Base-by-base conservation (phyloP, 164 flowering plant genomes). In the Magnolia changhungtana region DNA sequence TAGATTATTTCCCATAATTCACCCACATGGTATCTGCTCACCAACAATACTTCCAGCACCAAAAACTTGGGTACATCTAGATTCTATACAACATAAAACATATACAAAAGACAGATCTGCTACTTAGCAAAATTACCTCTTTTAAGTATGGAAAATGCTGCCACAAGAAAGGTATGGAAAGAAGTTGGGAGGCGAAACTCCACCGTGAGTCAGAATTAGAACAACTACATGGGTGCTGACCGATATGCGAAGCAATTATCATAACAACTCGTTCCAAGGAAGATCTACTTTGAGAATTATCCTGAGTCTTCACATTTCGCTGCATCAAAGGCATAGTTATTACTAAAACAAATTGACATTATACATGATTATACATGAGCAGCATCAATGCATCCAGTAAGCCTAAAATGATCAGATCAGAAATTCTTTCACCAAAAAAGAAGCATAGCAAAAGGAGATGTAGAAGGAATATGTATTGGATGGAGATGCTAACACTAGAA, bases 91-190 rank as follows among this genome's bases (percentile, higher is more conserved):
- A 64, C 21, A 64, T 7, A 64, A 19, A 19, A 64, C 45, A 21
- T 8, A 64, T 64, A 8, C 51, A 59, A 31, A 73, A 29, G 65
- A 55, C 7, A 31, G 21, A 11, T 29, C 23, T n/a, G 29, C 1
- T 2, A 55, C 49, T 24, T 24, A 21, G 8, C 13, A 63, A 69
- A 82, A 20, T 7, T 80, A 93, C 99, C 96, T 89, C 91, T 85
- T 87, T 92, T 50, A 96, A 82, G 69, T 79, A 78, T 21, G 96
- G 95, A 75, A 94, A 92, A 72, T 83, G 79, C 58, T 74, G 69
- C 99, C 99, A 94, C 75, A 94, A 73, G 75, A 94, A 91, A 75
- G 99, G 99, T 72, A 96, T 78, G 37, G 95, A 85, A 66, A 96
- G 91, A 76, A 96, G 88, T 79, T 90, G 98, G 59, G 91, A 91